Evolutionary conservation across 2,329 filamentous ascomycete genomes (phyloP), one percentile per base, ranked within the genome.

Genomic region (Colletotrichum australisinense): DNA sequence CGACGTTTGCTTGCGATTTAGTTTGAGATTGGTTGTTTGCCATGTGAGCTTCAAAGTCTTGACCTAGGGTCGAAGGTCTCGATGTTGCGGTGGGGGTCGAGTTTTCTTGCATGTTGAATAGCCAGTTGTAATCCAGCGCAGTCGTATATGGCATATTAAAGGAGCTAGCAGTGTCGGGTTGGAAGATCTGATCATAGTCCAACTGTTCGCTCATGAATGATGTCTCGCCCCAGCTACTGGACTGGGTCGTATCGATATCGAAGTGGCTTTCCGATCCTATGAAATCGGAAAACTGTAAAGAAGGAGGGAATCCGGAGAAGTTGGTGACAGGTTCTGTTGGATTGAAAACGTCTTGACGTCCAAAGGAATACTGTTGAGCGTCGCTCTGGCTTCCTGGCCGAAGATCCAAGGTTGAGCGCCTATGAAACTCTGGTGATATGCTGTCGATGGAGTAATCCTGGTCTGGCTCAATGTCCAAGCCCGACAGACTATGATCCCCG

Each of bases 91-190:
- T 24, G 9, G 38, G 16, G 1, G 52, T 67, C 24, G 80, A 80
- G 9, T 76, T 78, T 38, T 80, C 79, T 66, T 85, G 83, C 69
- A 88, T 79, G 57, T 89, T 86, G 76, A 92, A 92, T 2, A 92
- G 78, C 89, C 90, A 92, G 70, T 89, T 90, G 77, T 92, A 92
- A 69, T 92, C 90, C 74, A 85, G 84, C 72, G 89, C 89, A 1
- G 90, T 91, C 2, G 90, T 91, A 78, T 90, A 92, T 5, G 90
- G 90, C 81, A 91, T 90, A 67, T 92, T 92, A 78, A 92, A 92
- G 0, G 89, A 91, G 76, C 86, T 90, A 35, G 90, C 89, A 78
- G 90, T 92, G 77, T 92, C 90, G 57, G 89, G 86, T 69, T 88
- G 87, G 76, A 91, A 91, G 42, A 88, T 85, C 63, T 91, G 87